Evolutionary conservation across 2,329 filamentous ascomycete species (phyloP), one percentile per base, ranked within the genome.

Genomic region (Dothistroma septosporum): DNA sequence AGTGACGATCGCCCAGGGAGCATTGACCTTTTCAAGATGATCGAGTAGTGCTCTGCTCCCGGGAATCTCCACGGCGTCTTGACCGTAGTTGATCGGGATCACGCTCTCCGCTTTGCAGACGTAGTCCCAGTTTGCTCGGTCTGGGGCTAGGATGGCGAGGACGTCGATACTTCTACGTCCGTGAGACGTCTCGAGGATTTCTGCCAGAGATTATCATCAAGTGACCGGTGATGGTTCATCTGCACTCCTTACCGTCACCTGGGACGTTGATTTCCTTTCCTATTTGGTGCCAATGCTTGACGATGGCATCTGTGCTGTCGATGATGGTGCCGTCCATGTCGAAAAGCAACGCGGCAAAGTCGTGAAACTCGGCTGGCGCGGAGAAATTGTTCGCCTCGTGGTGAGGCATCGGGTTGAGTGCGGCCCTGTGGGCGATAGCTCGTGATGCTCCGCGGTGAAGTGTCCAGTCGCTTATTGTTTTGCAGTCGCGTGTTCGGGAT

Each of bases 41-140:
- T 64, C 64, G 16, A 74, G 61, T 16, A 74, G 48, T 32, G 80
- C 74, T 63, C 92, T 58, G 19, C 54, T 28, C 9, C 93, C 94
- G 0, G 91, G 91, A 66, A 97, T 91, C 75, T 96, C 92, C 61
- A 87, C 81, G 44, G 91, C 93, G 74, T 93, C 88, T 46, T 82
- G 76, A 58, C 91, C 91, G 77, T 90, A 91, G 56, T 88, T 81
- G 71, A 85, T 83, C 2, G 93, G 93, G 41, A 97, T 86, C 22
- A 83, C 80, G 24, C 85, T 87, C 78, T 97, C 94, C 74, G 92
- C 85, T 59, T 87, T 78, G 73, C 84, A 85, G 68, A 96, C 86
- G 72, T 96, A 96, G 66, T 96, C 91, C 91, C 90, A 93, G 69
- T 88, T 97, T 47, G 94, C 94, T 73, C 91, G 91, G 68, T 90